A percentile compares a stretch with the other conserved stretches of the same genome.
Conservation (phyloP, 768 basidiomycete genomes). For the Cytidiella melzeri region DNA sequence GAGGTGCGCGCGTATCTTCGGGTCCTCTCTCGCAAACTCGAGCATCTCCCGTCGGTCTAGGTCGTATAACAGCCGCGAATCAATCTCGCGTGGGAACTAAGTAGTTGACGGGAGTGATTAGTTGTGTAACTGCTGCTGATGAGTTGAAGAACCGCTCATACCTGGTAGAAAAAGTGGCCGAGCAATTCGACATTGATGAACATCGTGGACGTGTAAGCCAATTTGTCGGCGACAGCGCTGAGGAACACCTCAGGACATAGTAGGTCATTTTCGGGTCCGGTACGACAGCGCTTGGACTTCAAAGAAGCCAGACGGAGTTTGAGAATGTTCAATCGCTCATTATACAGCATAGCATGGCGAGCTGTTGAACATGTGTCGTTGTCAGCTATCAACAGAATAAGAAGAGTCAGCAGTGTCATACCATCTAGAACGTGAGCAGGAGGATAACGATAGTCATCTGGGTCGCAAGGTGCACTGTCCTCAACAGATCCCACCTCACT, state of each 20-base stretch:
- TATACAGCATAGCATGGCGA: slow-evolving; percentile 87
- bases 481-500: slow-evolving; percentile 29
- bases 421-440: slow-evolving; percentile 91
- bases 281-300: slow-evolving; percentile 82
- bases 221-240: slow-evolving; percentile 93
- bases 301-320: slow-evolving; percentile 83
- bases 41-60: slow-evolving; percentile 87
- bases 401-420: slow-evolving; percentile 30
- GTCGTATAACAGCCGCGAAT: slow-evolving; percentile 87
- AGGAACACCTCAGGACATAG: slow-evolving; percentile 97
- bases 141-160: too few relatives aligned
- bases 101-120: too few relatives aligned
- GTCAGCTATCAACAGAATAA: not conserved
- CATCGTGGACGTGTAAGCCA: slow-evolving; percentile 93
- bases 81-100: slow-evolving; percentile 96
- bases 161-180: slow-evolving; percentile 98
- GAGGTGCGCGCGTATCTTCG: slow-evolving; percentile 76
- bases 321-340: slow-evolving; percentile 72
- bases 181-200: slow-evolving; percentile 98
- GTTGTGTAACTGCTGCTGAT: too few relatives aligned
- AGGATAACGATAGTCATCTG: slow-evolving; percentile 85
- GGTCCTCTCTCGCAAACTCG: slow-evolving; percentile 94
- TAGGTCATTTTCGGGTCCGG: slow-evolving; percentile 81
- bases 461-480: slow-evolving; percentile 54
- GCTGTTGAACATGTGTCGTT: slow-evolving; percentile 40